Conservation (phyloP, 257 asterid species). For the Datura wrightii region DNA sequence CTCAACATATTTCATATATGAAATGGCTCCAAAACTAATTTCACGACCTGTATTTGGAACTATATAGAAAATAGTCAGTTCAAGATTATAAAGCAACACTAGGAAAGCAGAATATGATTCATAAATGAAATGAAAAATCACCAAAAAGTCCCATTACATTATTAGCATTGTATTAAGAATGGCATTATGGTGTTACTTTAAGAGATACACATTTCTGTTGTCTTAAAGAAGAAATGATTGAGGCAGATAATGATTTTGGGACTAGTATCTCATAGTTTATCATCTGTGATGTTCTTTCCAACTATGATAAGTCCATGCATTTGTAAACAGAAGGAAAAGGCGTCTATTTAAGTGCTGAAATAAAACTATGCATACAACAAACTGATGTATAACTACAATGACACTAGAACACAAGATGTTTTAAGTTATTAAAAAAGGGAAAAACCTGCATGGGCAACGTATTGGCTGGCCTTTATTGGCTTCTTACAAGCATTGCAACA, state of each 20-base stretch:
- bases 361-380: slow-evolving; percentile 23
- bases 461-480: slow-evolving; percentile 92
- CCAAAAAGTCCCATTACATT: neutral
- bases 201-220: neutral
- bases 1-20: neutral
- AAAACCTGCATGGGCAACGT: slow-evolving; percentile 79
- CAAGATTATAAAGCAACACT: neutral
- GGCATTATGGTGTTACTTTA: slow-evolving; percentile 2
- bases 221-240: neutral
- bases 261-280: neutral
- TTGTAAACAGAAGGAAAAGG: neutral
- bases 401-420: slow-evolving; percentile 32
- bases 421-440: slow-evolving; percentile 35
- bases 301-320: neutral
- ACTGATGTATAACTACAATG: slow-evolving; percentile 30
- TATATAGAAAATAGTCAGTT: neutral
- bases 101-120: neutral
- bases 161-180: neutral
- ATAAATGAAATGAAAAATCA: slow-evolving; percentile 23
- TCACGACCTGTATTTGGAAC: neutral
- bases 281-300: neutral
- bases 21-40: neutral
- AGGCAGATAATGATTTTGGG: slow-evolving; percentile 11
- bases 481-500: slow-evolving; percentile 91
- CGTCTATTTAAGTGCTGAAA: neutral